Evolutionary conservation across 2,329 filamentous ascomycete species (phyloP).

Genomic region (Fusarium metavorans): DNA sequence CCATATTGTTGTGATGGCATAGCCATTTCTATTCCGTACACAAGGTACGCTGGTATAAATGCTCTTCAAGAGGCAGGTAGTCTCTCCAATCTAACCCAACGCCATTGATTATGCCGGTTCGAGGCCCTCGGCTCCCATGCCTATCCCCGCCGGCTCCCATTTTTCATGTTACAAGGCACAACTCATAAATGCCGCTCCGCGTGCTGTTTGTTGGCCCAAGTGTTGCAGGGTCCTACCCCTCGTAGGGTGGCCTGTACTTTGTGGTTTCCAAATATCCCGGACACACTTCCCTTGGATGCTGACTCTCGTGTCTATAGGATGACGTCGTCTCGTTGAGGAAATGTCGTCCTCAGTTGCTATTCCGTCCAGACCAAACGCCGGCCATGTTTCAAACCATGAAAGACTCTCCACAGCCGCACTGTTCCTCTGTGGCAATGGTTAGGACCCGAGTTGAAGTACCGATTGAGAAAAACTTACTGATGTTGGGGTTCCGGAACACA

Average conservation of each 20-base stretch:
- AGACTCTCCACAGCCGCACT: slow-evolving; percentile 96
- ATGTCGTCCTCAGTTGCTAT: background rate
- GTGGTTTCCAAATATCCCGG: background rate
- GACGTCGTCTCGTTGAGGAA: slow-evolving; percentile 28
- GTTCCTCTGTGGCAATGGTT: slow-evolving; percentile 75
- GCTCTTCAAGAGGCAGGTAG: slow-evolving; percentile 19
- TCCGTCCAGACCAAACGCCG: background rate
- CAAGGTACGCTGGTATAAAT: slow-evolving; percentile 30
- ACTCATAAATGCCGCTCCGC: slow-evolving; percentile 28
- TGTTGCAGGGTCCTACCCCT: background rate
- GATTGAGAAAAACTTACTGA: slow-evolving; percentile 76
- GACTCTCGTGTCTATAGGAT: slow-evolving; percentile 19
- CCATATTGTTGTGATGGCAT: background rate
- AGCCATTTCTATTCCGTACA: slow-evolving; percentile 4
- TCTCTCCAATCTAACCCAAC: slow-evolving; percentile 43
- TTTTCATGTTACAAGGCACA: slow-evolving; percentile 38
- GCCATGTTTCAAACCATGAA: slow-evolving; percentile 77
- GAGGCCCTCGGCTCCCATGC: slow-evolving; percentile 8
- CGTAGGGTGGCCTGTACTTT: background rate
- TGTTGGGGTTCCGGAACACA: slow-evolving; percentile 96
- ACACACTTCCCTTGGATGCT: background rate
- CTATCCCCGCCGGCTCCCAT: slow-evolving; percentile 14
- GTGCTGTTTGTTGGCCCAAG: slow-evolving; percentile 20
- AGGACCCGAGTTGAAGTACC: slow-evolving; percentile 35
- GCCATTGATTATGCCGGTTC: slow-evolving; percentile 41